Evolutionary conservation across 108 stramenopile species (phyloP), one percentile per base, ranked within the genome.

Genomic region (Fistulifera solaris): DNA sequence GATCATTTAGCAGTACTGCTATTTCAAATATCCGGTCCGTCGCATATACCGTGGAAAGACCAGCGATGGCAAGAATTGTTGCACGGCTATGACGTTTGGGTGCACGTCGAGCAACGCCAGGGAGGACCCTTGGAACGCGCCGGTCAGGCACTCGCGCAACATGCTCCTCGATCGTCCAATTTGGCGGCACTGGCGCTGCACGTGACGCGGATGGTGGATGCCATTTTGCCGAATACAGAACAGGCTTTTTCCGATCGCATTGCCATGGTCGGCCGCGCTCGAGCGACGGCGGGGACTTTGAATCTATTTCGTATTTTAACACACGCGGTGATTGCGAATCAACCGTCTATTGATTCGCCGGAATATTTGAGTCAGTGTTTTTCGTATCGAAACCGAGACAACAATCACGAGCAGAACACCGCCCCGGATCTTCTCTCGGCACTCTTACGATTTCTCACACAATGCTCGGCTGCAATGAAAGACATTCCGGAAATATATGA

Each of bases 401-500:
- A 44, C 25, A 42, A 48, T 15, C 49, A 50, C 15, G 28, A 28
- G 38, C 41, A 38, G 21, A 40, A 17, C 31, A 54, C 48, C 0
- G 60, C 60, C 18, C 11, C 40, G 47, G 58, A 72, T 14, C 55
- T 75, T 48, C 59, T 61, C 38, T 57, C 55, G 19, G 63, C 61
- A 6, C 58, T 75, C 26, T 60, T 74, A 14, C 58, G 58, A 11
- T 67, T 41, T 35, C 16, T 83, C 52, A 54, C 28, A 24, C 27
- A 49, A 40, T 40, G 12, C 14, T 28, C 51, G 23, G 48, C 52
- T 45, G 58, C 67, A 48, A 52, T 65, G 27, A 48, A 66, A 26
- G 38, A 23, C 5, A 76, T 81, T 18, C 82, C 87, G 13, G 88
- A 83, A 61, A 41, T 85, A 16, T 89, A 89, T 46, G 88, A 89